Conservation (phyloP, 495 filamentous ascomycete species). For the Penicillium ucsense region DNA sequence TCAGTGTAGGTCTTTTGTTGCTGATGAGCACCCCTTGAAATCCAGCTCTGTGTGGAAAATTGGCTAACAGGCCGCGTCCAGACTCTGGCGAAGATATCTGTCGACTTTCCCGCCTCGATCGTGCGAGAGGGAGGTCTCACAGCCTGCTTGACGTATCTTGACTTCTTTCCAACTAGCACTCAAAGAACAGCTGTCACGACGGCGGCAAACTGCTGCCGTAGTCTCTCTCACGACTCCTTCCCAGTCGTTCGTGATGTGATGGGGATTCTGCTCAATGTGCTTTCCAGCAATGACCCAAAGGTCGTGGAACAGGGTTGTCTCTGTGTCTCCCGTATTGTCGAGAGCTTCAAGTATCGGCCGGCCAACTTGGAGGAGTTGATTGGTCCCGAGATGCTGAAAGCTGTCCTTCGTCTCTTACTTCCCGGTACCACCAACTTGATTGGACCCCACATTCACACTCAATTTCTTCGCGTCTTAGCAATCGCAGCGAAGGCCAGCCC, state of each 20-base stretch:
- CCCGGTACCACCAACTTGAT: conserved; percentile 96
- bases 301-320: conserved; percentile 95
- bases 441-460: conserved; percentile 89
- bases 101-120: conserved; percentile 91
- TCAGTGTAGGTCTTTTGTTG: conserved; percentile 55
- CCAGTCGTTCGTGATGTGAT: conserved; percentile 83
- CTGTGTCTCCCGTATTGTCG: conserved; percentile 93
- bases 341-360: conserved; percentile 85
- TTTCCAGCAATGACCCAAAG: conserved; percentile 86
- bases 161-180: conserved; percentile 96
- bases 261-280: conserved; percentile 83
- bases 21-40: not conserved
- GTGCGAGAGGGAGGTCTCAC: conserved; percentile 92
- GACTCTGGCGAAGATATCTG: conserved; percentile 94
- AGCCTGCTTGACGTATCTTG: conserved; percentile 86
- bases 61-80: conserved; percentile 13
- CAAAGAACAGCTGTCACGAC: conserved; percentile 95
- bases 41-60: not conserved
- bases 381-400: conserved; percentile 73
- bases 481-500: conserved; percentile 85
- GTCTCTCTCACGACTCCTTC: conserved; percentile 89
- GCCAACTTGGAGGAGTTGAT: conserved; percentile 87
- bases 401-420: conserved; percentile 79
- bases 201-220: conserved; percentile 95
- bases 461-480: conserved; percentile 84